phyloP scores from a whole-genome alignment of 306 rosid genomes.

The Cicer yamashitae region DNA sequence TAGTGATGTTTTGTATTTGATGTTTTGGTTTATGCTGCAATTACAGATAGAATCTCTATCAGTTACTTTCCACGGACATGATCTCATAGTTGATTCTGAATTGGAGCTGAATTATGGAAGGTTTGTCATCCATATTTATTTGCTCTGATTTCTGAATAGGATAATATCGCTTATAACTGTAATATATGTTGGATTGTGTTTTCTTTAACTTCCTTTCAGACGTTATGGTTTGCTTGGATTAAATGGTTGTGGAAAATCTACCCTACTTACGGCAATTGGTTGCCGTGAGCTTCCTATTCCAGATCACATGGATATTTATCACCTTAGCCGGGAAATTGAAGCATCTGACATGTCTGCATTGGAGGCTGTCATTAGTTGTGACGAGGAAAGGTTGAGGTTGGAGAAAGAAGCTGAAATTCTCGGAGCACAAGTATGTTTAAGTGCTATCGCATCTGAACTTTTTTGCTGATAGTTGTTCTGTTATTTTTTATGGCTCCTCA shows the following conservation, averaged over 20 bases:
- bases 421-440: slow-evolving; percentile 74
- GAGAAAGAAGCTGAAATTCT: slow-evolving; percentile 89
- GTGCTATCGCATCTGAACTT: neutral
- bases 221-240: slow-evolving; percentile 96
- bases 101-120: slow-evolving; percentile 98
- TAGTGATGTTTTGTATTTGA: neutral
- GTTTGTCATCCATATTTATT: slow-evolving; percentile 48
- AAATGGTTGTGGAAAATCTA: slow-evolving; percentile 97
- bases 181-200: slow-evolving; percentile 29
- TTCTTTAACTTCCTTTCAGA: slow-evolving; percentile 52
- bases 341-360: slow-evolving; percentile 96
- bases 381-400: slow-evolving; percentile 88
- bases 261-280: slow-evolving; percentile 87
- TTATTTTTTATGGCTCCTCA: neutral
- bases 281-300: slow-evolving; percentile 93
- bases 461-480: neutral
- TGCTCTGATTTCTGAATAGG: neutral
- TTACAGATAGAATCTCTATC: slow-evolving; percentile 93
- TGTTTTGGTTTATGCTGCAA: slow-evolving; percentile 16
- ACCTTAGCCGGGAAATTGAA: slow-evolving; percentile 89
- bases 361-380: slow-evolving; percentile 91
- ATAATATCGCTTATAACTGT: neutral
- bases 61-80: slow-evolving; percentile 97
- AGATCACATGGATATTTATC: slow-evolving; percentile 95
- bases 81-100: slow-evolving; percentile 88